These are phyloP conservation scores for Microcyclospora tardicrescens DNA, from an alignment of 2,329 filamentous ascomycete species.

Conservation along the genomic window DNA sequence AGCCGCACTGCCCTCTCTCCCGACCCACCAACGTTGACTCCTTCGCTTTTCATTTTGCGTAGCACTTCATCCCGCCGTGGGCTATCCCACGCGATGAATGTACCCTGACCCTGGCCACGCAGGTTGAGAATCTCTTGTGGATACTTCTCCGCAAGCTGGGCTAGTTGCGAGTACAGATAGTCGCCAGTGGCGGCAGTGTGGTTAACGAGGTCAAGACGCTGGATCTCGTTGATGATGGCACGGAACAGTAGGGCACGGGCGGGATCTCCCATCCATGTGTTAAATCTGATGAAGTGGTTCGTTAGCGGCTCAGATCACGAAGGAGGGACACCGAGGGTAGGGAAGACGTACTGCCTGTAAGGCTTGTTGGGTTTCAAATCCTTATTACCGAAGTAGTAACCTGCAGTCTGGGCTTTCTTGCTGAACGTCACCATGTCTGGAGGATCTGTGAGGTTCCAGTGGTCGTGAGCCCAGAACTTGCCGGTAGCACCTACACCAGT, in stretches of 20 bases:
- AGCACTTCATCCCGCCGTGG: conserved; percentile 69
- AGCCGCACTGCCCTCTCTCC: conserved; percentile 64
- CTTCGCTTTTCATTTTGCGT: conserved; percentile 61
- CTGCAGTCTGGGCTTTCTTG: conserved; percentile 89
- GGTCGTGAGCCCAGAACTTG: conserved; percentile 93
- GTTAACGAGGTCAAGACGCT: conserved; percentile 62
- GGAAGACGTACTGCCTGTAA: conserved; percentile 63
- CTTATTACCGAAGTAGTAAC: conserved; percentile 78
- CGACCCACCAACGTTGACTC: conserved; percentile 78
- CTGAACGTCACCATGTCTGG: conserved; percentile 92
- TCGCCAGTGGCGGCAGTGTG: conserved; percentile 66
- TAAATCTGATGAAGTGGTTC: conserved; percentile 23
- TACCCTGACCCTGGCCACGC: conserved; percentile 75
- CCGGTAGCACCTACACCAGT: conserved; percentile 86
- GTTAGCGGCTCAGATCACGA: too few relatives aligned
- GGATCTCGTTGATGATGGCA: conserved; percentile 70
- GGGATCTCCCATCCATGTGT: conserved; percentile 94
- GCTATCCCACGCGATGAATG: conserved; percentile 85
- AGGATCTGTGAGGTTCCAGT: conserved; percentile 69
- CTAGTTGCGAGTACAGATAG: conserved; percentile 62
- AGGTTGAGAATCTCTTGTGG: conserved; percentile 71
- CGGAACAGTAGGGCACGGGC: conserved; percentile 74
- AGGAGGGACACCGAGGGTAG: too few relatives aligned
- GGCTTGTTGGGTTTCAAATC: conserved; percentile 78
- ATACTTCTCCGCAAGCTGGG: conserved; percentile 54